Evolutionary conservation across 1,139 yeast species (phyloP), one percentile per base, ranked within the genome.

Genomic region (Sugiyamaella paludigena): DNA sequence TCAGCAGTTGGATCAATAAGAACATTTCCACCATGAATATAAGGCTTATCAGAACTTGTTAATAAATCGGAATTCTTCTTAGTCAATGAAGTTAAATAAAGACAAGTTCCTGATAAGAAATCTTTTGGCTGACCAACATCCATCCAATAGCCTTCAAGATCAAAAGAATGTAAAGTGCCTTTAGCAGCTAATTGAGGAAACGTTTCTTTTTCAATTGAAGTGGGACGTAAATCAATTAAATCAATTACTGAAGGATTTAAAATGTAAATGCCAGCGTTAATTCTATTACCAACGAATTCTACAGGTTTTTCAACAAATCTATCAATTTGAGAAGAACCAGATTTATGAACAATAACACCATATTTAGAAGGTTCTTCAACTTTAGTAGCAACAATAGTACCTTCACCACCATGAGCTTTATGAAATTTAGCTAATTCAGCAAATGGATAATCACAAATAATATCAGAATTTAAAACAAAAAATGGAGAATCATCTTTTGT

Each of bases 121-220:
- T 94, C 99, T 82, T 92, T 92, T 79, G 99, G 99, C 79, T 94
- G 99, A 72, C 99, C 99, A 63, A 94, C 97, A 73, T 94, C 99
- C 98, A 94, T 94, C 99, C 99, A 94, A 87, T 83, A 94, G 59
- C 98, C 98, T 77, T 92, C 97, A 68, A 94, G 83, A 73, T 94
- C 99, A 68, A 87, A 94, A 51, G 98, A 89, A 80, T 84, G 95
- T 65, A 94, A 79, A 57, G 87, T 81, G 68, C 86, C 91, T 69
- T 84, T 77, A 72, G 86, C 94, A 60, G 94, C 97, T 65, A 94
- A 81, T 66, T 78, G 76, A 65, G 99, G 99, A 96, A 94, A 94
- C 63, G 97, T 91, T 80, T 94, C 99, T 85, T 91, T 91, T 80
- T 94, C 99, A 66, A 94, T 92, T 48, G 98, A 91, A 60, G 98